phyloP scores from a whole-genome alignment of 73 alveolate genomes.

The Paramecium sonneborni region DNA sequence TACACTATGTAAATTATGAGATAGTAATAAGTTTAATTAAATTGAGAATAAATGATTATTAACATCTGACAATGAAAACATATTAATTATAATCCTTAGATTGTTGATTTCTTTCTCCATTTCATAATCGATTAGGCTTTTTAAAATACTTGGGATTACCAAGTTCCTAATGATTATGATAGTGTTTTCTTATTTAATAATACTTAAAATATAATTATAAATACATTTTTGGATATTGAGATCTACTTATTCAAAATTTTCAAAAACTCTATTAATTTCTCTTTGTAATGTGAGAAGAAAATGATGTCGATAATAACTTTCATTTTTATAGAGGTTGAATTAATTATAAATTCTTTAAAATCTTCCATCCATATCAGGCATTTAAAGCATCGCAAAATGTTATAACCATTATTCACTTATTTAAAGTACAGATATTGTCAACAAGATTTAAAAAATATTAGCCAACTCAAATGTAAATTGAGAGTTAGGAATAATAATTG shows the following conservation, averaged over 20 bases:
- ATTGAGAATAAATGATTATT: not conserved
- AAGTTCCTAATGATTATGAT: not conserved
- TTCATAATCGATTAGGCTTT: constrained; percentile 16
- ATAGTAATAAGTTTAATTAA: not conserved
- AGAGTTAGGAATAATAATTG: not conserved
- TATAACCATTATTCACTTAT: not conserved
- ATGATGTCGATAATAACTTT: no score
- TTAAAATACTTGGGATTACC: not conserved
- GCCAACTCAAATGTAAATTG: not conserved
- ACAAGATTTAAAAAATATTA: not conserved
- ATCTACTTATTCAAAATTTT: not conserved
- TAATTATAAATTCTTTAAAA: not conserved
- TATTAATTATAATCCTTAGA: not conserved
- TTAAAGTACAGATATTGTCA: not conserved
- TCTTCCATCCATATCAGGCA: not conserved
- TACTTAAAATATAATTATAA: not conserved
- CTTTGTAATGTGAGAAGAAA: not conserved
- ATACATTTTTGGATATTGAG: not conserved
- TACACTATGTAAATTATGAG: not conserved
- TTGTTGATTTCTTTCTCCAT: constrained; percentile 8
- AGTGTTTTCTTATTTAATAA: not conserved
- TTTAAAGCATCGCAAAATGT: not conserved
- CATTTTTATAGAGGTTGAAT: not conserved
- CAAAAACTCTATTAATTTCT: not conserved
- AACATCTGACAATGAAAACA: not conserved